phyloP scores from a whole-genome alignment of 805 yeast species.

The Candida stauntonica region DNA sequence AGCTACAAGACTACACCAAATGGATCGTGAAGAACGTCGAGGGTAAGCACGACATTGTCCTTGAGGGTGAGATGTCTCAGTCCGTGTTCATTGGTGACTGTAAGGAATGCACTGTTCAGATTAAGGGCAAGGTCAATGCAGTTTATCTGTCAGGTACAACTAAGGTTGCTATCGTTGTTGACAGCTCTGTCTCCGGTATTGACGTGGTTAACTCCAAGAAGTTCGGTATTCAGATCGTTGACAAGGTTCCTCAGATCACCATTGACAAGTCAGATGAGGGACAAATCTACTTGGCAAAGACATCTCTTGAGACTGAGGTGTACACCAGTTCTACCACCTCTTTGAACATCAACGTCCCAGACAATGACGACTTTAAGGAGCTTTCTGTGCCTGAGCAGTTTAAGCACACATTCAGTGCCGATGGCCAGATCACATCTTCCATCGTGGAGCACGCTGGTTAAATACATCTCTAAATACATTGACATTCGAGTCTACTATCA shows the following conservation, averaged over 20 bases:
- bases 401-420: conserved; percentile 55
- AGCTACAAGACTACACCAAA: conserved; percentile 69
- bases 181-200: conserved; percentile 79
- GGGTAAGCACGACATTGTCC: conserved; percentile 52
- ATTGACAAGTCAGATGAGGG: conserved; percentile 90
- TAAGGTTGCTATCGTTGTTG: conserved; percentile 74
- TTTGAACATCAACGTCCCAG: conserved; percentile 79
- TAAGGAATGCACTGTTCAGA: conserved; percentile 64
- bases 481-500: not conserved
- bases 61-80: conserved; percentile 82
- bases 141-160: conserved; percentile 71
- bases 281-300: conserved; percentile 67
- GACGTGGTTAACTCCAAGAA: conserved; percentile 78
- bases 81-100: conserved; percentile 87
- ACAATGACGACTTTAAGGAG: conserved; percentile 71
- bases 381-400: conserved; percentile 89
- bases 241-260: conserved; percentile 76
- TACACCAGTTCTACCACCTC: conserved; percentile 84
- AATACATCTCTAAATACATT: conserved; percentile 2
- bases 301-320: conserved; percentile 69
- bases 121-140: conserved; percentile 90
- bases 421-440: conserved; percentile 59
- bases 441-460: conserved; percentile 84
- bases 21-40: conserved; percentile 86
- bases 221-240: conserved; percentile 82